Conservation (phyloP, 352 stramenopile genomes). For the Globisporangium perplexum region DNA sequence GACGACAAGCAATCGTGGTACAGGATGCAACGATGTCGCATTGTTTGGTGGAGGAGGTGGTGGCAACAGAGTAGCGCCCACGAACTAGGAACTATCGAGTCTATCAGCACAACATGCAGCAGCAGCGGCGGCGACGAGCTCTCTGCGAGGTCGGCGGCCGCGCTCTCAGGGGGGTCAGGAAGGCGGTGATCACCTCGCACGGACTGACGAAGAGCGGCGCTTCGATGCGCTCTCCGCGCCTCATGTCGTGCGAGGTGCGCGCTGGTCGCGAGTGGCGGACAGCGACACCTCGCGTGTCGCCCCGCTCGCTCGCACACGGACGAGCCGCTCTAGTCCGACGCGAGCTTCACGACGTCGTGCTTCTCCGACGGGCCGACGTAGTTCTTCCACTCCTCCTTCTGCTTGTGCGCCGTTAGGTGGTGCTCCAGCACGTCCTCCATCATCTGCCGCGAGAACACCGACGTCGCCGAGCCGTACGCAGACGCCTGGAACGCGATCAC, state of each 20-base stretch:
- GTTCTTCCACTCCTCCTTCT: constrained; percentile 93
- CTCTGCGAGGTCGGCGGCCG: neutral
- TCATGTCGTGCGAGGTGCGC: neutral
- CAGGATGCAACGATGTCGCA: neutral
- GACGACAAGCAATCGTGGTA: too few species aligned
- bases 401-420: constrained; percentile 90
- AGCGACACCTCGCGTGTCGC: neutral
- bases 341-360: constrained; percentile 43
- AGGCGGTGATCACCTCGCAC: too few species aligned
- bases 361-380: constrained; percentile 59
- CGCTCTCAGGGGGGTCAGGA: constrained; percentile 3
- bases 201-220: neutral
- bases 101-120: constrained; percentile 38
- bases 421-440: constrained; percentile 93
- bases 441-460: constrained; percentile 90
- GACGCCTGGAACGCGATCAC: constrained; percentile 98
- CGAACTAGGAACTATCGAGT: constrained; percentile 85
- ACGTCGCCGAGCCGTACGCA: constrained; percentile 94
- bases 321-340: constrained; percentile 32
- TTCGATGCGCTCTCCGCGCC: neutral
- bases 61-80: constrained; percentile 67
- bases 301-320: constrained; percentile 1
- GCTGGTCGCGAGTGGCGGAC: neutral
- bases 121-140: too few species aligned
- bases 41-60: neutral